Evolutionary conservation across 1,284 basidiomycete species (phyloP), one percentile per base, ranked within the genome.

Genomic region (Cutaneotrichosporon sp.): DNA sequence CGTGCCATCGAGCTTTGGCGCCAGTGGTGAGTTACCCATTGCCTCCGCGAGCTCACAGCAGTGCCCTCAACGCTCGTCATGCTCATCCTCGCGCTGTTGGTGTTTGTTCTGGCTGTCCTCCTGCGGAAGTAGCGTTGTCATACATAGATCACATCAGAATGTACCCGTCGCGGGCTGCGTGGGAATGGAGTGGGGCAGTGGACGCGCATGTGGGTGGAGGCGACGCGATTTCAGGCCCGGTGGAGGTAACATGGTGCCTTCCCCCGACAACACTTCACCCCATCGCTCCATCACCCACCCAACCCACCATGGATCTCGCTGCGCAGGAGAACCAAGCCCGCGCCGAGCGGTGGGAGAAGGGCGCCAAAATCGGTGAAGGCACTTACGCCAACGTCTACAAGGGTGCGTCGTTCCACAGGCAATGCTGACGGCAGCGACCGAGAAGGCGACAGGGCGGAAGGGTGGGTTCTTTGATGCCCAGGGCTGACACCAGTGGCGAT

Each of bases 351-450:
- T 78, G 76, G 79, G 69, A 71, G 31, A 94, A 95, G 78, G 90
- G 91, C 71, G 84, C 86, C 72, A 94, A 94, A 77, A 86, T 94
- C 54, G 95, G 95, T 74, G 95, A 99, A 81, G 97, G 95, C 80
- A 90, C 94, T 18, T 99, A 97, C 79, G 95, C 95, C 60, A 93
- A 97, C 59, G 97, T 99, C 2, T 99, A 95, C 79, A 86, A 87
- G 86, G 94, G 93, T 88, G 63, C 65, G 82, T 72, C 16, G 34
- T 22, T 43, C 18, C 9, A 11, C 20, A 1, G 13, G 31, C 47
- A 25, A 29, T 33, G 36, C 58, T 62, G 43, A 65, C 54, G 4
- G 47, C 51, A 75, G 72, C 62, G 42, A 66, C 47, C 8, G 77
- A 77, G 58, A 73, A 70, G 62, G 60, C 68, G 10, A 78, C 74